Percentiles rank a stretch among this genome's conserved stretches.
Evolutionary conservation across 768 basidiomycete genomes (phyloP).

Genomic region (Saitozyma sp.): DNA sequence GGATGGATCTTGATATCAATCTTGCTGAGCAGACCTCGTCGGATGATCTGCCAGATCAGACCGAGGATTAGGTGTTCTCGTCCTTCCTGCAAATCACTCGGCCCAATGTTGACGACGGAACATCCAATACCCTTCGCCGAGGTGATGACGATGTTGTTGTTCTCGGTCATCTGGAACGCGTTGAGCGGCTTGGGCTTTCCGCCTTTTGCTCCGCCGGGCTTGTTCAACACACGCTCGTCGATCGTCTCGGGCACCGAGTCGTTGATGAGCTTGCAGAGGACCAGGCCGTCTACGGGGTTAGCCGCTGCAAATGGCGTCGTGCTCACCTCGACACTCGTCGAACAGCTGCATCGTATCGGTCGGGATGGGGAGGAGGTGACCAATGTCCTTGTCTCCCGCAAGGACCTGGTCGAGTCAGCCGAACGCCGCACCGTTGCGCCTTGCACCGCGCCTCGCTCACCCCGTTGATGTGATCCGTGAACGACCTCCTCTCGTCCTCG

Average conservation of each 20-base stretch:
- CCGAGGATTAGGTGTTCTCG: conserved; percentile 95
- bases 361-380: conserved; percentile 80
- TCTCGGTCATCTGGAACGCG: conserved; percentile 98
- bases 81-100: conserved; percentile 86
- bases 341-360: conserved; percentile 98
- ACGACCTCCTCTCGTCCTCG: conserved; percentile 90
- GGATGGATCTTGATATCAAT: conserved; percentile 99
- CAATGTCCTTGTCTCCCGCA: conserved; percentile 84
- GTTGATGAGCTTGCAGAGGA: conserved; percentile 95
- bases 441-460: conserved; percentile 57
- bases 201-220: conserved; percentile 67
- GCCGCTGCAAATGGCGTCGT: neutral
- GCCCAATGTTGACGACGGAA: conserved; percentile 97
- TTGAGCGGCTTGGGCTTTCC: conserved; percentile 65
- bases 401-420: conserved; percentile 64
- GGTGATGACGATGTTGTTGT: conserved; percentile 99
- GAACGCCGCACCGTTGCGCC: neutral
- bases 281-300: conserved; percentile 69
- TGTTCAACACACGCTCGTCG: conserved; percentile 96
- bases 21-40: conserved; percentile 85
- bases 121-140: conserved; percentile 98
- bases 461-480: conserved; percentile 97
- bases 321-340: conserved; percentile 75
- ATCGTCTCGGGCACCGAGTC: conserved; percentile 99
- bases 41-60: conserved; percentile 97